phyloP scores from a whole-genome alignment of 176 grass and related monocot genomes.

The Carex littledalei region DNA sequence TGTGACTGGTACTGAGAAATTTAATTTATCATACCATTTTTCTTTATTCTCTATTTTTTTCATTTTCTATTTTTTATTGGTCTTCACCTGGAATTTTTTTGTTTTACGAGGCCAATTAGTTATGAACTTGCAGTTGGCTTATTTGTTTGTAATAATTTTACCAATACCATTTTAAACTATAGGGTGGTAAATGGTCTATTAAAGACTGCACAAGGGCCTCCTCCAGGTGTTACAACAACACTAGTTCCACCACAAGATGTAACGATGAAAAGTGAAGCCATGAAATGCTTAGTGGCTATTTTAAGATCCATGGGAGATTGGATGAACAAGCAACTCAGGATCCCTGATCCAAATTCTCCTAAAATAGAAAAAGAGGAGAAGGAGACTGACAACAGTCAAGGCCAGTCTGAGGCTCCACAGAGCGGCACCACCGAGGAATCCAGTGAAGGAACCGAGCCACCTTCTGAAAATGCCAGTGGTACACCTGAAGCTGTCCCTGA shows the following conservation, averaged over 20 bases:
- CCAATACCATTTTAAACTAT: neutral
- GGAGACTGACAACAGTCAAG: conserved; percentile 33
- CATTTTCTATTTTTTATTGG: neutral
- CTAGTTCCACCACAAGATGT: conserved; percentile 82
- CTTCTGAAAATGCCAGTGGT: conserved; percentile 72
- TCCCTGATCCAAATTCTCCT: conserved; percentile 71
- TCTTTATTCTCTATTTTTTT: conserved; percentile 18
- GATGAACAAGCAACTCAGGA: conserved; percentile 98
- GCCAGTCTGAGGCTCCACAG: conserved; percentile 45
- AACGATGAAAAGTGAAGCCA: conserved; percentile 94
- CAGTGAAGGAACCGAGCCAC: conserved; percentile 67
- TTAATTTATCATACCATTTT: conserved; percentile 27
- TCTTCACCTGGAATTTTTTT: neutral
- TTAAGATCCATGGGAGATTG: conserved; percentile 99
- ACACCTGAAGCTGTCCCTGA: conserved; percentile 59
- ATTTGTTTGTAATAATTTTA: conserved; percentile 23
- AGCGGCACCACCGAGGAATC: conserved; percentile 60
- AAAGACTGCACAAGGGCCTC: conserved; percentile 96
- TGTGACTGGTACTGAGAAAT: conserved; percentile 2
- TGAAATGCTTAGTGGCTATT: conserved; percentile 98
- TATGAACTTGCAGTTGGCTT: neutral
- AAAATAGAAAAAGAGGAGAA: conserved; percentile 60
- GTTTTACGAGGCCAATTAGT: neutral
- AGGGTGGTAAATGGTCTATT: conserved; percentile 98
- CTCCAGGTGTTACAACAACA: conserved; percentile 75